phyloP scores from a whole-genome alignment of 202 grass and related monocot genomes.

The Eragrostis tef region DNA sequence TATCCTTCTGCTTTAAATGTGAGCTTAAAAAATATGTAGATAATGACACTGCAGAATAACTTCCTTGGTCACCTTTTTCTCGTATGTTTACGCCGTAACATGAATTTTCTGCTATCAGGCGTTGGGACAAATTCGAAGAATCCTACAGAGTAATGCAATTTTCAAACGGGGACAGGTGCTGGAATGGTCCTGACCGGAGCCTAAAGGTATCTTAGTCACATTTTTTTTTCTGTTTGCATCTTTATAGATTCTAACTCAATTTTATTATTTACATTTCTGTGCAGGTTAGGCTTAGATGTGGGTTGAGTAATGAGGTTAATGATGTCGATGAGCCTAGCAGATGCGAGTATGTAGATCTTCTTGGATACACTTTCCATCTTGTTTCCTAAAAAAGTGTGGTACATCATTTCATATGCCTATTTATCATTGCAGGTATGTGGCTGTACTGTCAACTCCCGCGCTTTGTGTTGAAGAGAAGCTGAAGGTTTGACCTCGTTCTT shows the following conservation, averaged over 20 bases:
- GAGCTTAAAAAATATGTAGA: neutral
- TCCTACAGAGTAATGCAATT: constrained; percentile 81
- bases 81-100: constrained; percentile 32
- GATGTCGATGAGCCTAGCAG: constrained; percentile 90
- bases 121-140: constrained; percentile 97
- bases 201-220: constrained; percentile 62
- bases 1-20: constrained; percentile 16
- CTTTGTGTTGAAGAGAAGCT: constrained; percentile 75
- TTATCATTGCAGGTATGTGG: constrained; percentile 64
- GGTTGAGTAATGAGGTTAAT: constrained; percentile 76
- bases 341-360: constrained; percentile 84
- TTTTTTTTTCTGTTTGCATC: constrained; percentile 12
- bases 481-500: constrained; percentile 55
- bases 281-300: constrained; percentile 92
- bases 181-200: constrained; percentile 96
- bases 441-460: constrained; percentile 79
- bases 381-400: neutral
- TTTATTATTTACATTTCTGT: constrained; percentile 27
- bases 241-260: neutral
- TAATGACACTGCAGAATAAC: neutral
- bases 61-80: neutral
- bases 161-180: constrained; percentile 84
- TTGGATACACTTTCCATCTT: constrained; percentile 16
- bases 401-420: constrained; percentile 2
- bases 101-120: constrained; percentile 56